phyloP scores from a whole-genome alignment of 1,284 basidiomycete species.

The Trichosporon sp. region DNA sequence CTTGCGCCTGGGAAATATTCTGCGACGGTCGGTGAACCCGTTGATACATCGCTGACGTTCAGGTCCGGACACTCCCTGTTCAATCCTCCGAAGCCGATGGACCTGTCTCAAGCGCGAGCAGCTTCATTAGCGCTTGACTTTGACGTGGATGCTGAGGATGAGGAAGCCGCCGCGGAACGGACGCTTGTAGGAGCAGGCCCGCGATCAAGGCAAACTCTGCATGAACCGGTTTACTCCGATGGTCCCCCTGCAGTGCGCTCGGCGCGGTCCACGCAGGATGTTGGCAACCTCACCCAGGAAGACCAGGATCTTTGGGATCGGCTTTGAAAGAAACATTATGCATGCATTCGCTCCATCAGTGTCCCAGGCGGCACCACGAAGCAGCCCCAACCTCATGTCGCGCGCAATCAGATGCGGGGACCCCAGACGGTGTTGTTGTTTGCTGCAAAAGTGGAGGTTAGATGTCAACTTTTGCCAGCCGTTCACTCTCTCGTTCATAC shows the following conservation, averaged over 20 bases:
- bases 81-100: constrained; percentile 86
- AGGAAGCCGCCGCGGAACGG: constrained; percentile 52
- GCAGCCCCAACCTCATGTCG: no score
- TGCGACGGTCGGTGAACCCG: constrained; percentile 72
- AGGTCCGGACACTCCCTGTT: constrained; percentile 94
- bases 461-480: neutral
- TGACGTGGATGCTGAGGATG: constrained; percentile 70
- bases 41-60: constrained; percentile 16
- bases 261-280: neutral
- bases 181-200: constrained; percentile 29
- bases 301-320: neutral
- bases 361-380: no score
- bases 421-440: no score
- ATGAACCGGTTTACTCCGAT: constrained; percentile 44
- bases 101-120: constrained; percentile 64
- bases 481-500: neutral
- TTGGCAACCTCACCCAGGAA: neutral
- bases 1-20: constrained; percentile 79
- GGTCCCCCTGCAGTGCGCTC: constrained; percentile 5
- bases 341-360: neutral
- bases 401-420: no score
- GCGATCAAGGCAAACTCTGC: constrained; percentile 15
- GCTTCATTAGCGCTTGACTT: constrained; percentile 62
- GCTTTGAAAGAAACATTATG: neutral
- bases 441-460: neutral